Conservation (phyloP, 495 filamentous ascomycete genomes). For the Penicillium lividum region DNA sequence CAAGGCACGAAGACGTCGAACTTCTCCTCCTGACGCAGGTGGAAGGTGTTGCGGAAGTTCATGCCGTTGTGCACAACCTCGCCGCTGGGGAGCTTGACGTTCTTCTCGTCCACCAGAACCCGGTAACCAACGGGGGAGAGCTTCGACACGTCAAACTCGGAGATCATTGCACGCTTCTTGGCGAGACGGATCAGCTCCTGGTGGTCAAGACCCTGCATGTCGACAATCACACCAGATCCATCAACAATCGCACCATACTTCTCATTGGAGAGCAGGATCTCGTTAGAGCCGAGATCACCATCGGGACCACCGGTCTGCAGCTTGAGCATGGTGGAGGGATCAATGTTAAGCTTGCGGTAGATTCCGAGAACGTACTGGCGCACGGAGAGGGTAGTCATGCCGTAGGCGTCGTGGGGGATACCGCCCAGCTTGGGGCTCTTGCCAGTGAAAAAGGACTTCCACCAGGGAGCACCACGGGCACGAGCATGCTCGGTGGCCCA, state of each 20-base stretch:
- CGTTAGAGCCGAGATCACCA: slow-evolving; percentile 95
- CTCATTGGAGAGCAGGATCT: slow-evolving; percentile 93
- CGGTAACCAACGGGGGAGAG: slow-evolving; percentile 87
- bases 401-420: slow-evolving; percentile 93
- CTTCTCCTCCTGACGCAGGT: slow-evolving; percentile 71
- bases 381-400: slow-evolving; percentile 97
- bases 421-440: slow-evolving; percentile 95
- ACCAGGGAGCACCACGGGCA: slow-evolving; percentile 88
- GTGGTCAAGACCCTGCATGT: slow-evolving; percentile 84
- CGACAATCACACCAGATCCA: slow-evolving; percentile 90
- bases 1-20: slow-evolving; percentile 95
- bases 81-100: slow-evolving; percentile 80
- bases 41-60: slow-evolving; percentile 94
- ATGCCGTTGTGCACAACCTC: slow-evolving; percentile 90
- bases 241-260: slow-evolving; percentile 93
- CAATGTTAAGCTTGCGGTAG: slow-evolving; percentile 89
- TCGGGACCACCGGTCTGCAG: slow-evolving; percentile 98
- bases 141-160: slow-evolving; percentile 80
- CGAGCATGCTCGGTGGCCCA: slow-evolving; percentile 97
- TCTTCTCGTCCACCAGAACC: slow-evolving; percentile 88
- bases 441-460: slow-evolving; percentile 99
- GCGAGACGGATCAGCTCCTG: slow-evolving; percentile 82
- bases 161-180: slow-evolving; percentile 85
- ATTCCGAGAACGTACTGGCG: slow-evolving; percentile 95
- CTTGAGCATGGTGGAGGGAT: slow-evolving; percentile 80